These are phyloP conservation scores for Sporothrix luriei DNA, from an alignment of 2,329 filamentous ascomycete species.

Conservation along the genomic window DNA sequence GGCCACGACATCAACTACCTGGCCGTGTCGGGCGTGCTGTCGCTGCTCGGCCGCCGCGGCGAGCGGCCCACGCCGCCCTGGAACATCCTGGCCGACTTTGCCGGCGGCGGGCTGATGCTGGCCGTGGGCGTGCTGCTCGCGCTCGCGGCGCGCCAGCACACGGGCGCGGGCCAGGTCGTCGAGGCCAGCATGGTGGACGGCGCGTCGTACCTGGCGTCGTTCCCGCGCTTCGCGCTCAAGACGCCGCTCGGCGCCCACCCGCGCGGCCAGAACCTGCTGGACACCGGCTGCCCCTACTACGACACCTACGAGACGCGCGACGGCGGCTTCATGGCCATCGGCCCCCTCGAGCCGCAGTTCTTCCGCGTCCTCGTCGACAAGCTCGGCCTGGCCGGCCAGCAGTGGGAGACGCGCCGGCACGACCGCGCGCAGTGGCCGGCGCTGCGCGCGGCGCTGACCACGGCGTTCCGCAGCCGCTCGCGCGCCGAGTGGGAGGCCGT, in stretches of 20 bases:
- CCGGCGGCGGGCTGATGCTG: slow-evolving; percentile 79
- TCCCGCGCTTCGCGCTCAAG: slow-evolving; percentile 69
- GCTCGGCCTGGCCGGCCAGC: slow-evolving; percentile 57
- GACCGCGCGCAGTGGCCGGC: slow-evolving; percentile 69
- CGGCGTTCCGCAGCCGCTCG: slow-evolving; percentile 68
- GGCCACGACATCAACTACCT: slow-evolving; percentile 98
- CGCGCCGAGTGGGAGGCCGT: slow-evolving; percentile 79
- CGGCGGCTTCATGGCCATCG: slow-evolving; percentile 80
- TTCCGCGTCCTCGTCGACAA: slow-evolving; percentile 69
- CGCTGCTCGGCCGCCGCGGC: slow-evolving; percentile 69
- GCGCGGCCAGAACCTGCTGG: slow-evolving; percentile 76
- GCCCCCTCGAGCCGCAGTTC: slow-evolving; percentile 86
- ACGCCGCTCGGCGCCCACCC: slow-evolving; percentile 63
- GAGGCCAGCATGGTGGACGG: slow-evolving; percentile 98
- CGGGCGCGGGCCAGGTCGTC: slow-evolving; percentile 79
- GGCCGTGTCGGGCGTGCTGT: slow-evolving; percentile 78
- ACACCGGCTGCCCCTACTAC: slow-evolving; percentile 86
- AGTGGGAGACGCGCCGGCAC: slow-evolving; percentile 56
- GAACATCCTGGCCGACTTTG: slow-evolving; percentile 89
- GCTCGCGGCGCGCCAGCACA: slow-evolving; percentile 64
- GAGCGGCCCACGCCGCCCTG: slow-evolving; percentile 75
- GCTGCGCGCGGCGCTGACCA: slow-evolving; percentile 63
- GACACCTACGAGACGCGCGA: slow-evolving; percentile 85
- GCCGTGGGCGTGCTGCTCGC: slow-evolving; percentile 83
- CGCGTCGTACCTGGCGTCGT: slow-evolving; percentile 73